Percentiles rank a stretch among this genome's conserved stretches.
These are phyloP conservation scores for Phytophthora ramorum DNA, from an alignment of 352 stramenopile genomes.

Conservation along the genomic window DNA sequence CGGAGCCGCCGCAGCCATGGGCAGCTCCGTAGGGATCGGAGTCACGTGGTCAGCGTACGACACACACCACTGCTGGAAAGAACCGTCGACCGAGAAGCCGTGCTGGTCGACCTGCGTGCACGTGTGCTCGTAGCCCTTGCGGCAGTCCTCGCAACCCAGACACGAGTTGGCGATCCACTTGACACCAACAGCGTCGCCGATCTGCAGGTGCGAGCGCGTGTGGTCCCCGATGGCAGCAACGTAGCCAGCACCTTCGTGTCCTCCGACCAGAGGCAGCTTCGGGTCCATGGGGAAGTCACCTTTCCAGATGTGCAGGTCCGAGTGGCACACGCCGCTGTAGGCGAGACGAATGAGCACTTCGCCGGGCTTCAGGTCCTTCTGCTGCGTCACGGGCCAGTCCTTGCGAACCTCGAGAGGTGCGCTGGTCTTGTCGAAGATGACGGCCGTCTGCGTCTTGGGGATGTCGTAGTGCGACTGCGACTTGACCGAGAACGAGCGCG, in stretches of 20 bases:
- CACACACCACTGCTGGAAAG: slow-evolving; percentile 67
- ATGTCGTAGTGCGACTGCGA: slow-evolving; percentile 52
- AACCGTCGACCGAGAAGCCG: slow-evolving; percentile 41
- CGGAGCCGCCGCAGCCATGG: slow-evolving; percentile 51
- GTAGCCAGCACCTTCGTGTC: slow-evolving; percentile 63
- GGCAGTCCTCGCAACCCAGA: slow-evolving; percentile 53
- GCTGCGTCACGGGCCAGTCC: slow-evolving; percentile 55
- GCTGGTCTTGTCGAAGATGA: slow-evolving; percentile 53
- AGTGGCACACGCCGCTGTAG: slow-evolving; percentile 57
- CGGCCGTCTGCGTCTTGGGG: slow-evolving; percentile 52
- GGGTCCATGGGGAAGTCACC: slow-evolving; percentile 37
- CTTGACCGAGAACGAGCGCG: slow-evolving; percentile 46
- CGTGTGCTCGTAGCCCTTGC: slow-evolving; percentile 48
- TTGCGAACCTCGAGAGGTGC: slow-evolving; percentile 48
- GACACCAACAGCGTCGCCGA: slow-evolving; percentile 55
- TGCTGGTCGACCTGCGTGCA: slow-evolving; percentile 37
- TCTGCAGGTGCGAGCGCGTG: slow-evolving; percentile 44
- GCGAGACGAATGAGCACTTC: slow-evolving; percentile 60
- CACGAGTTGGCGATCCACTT: slow-evolving; percentile 58
- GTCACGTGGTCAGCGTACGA: slow-evolving; percentile 78
- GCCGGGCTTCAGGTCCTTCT: slow-evolving; percentile 45
- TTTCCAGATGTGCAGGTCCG: slow-evolving; percentile 53
- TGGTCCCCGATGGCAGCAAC: slow-evolving; percentile 55
- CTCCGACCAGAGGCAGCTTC: slow-evolving; percentile 53
- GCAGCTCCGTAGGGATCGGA: slow-evolving; percentile 61